These are phyloP conservation scores for Diaporthe caulivora DNA, from an alignment of 2,329 filamentous ascomycete species.

Conservation along the genomic window DNA sequence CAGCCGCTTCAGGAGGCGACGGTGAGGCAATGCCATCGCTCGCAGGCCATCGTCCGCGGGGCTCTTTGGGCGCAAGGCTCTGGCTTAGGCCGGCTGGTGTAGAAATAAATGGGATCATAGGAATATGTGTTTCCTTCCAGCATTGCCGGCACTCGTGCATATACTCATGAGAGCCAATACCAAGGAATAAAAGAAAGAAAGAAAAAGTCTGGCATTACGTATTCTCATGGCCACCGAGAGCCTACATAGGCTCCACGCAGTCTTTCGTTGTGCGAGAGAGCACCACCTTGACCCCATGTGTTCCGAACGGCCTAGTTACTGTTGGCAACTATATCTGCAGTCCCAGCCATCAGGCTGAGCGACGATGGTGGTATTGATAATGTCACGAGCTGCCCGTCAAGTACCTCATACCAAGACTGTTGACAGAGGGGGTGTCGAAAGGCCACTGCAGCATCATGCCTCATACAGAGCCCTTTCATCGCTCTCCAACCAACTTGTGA, in stretches of 20 bases:
- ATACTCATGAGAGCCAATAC: background rate
- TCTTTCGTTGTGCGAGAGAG: background rate
- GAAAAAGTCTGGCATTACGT: background rate
- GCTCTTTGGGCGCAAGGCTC: background rate
- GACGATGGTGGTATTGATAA: no score
- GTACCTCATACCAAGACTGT: background rate
- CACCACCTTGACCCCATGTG: background rate
- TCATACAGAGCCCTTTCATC: background rate
- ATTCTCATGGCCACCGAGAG: background rate
- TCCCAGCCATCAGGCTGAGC: background rate
- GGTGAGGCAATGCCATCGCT: constrained; percentile 42
- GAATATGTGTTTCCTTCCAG: background rate
- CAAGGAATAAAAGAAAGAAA: no score
- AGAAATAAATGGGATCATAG: background rate
- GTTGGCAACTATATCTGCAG: no score
- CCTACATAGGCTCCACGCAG: background rate
- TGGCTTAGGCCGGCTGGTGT: background rate
- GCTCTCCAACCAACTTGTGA: background rate
- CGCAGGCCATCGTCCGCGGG: no score
- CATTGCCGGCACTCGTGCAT: background rate
- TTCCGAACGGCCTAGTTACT: no score
- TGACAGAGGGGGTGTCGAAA: no score
- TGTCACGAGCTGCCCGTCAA: background rate
- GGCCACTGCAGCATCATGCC: no score
- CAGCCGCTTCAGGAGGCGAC: constrained; percentile 68